Evolutionary conservation across 768 basidiomycete species (phyloP).

Genomic region (Termitomyces sp.): DNA sequence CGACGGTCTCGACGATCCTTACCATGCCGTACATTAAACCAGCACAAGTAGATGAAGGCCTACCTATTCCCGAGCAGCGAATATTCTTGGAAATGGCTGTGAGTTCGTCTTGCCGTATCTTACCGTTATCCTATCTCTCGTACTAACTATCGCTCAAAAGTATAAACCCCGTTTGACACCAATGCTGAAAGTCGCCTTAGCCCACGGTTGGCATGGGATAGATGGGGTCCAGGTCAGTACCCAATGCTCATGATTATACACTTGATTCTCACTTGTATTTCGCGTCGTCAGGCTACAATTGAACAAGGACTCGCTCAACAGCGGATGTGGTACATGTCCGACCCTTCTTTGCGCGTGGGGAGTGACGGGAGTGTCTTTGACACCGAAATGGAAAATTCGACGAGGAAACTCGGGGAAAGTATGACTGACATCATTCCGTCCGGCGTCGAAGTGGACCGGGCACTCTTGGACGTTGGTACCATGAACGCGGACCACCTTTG

Average conservation of each 20-base stretch:
- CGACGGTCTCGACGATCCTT: slow-evolving; percentile 26
- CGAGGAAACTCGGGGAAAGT: slow-evolving; percentile 13
- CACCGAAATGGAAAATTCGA: slow-evolving; percentile 9
- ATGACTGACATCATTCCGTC: slow-evolving; percentile 14
- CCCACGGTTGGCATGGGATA: slow-evolving; percentile 31
- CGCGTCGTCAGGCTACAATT: slow-evolving; percentile 26
- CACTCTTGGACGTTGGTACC: neutral
- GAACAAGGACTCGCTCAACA: slow-evolving; percentile 37
- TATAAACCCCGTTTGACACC: slow-evolving; percentile 31
- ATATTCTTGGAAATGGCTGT: slow-evolving; percentile 35
- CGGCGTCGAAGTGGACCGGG: slow-evolving; percentile 14
- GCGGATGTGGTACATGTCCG: slow-evolving; percentile 29
- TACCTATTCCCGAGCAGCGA: slow-evolving; percentile 25
- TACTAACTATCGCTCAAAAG: slow-evolving; percentile 1
- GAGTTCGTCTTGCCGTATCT: neutral
- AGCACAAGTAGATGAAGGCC: slow-evolving; percentile 3
- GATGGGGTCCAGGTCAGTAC: slow-evolving; percentile 24
- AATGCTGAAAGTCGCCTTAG: slow-evolving; percentile 28
- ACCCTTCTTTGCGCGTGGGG: slow-evolving; percentile 10
- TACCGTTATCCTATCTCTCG: neutral
- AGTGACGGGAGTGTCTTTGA: slow-evolving; percentile 14
- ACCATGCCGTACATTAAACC: slow-evolving; percentile 26
- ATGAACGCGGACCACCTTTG: neutral
- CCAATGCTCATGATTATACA: neutral
- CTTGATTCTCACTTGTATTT: neutral